Evolutionary conservation across 2,329 filamentous ascomycete species (phyloP).

Genomic region (Ascochyta fabae): DNA sequence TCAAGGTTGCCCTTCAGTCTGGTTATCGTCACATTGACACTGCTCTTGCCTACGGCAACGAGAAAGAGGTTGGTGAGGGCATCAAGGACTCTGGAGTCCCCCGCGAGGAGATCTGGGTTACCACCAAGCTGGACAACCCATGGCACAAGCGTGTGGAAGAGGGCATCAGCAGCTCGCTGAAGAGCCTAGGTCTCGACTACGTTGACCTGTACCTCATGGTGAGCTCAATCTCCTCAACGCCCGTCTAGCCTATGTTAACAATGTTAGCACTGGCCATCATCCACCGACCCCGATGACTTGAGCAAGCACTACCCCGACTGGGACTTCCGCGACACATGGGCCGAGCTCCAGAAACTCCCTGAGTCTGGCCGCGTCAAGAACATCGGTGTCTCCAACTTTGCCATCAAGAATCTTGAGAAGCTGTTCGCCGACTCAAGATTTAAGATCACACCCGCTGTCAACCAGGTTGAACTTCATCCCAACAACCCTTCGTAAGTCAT

Average conservation of each 20-base stretch:
- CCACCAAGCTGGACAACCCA: conserved; percentile 83
- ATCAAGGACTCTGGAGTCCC: conserved; percentile 72
- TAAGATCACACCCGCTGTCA: conserved; percentile 72
- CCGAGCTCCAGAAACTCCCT: conserved; percentile 73
- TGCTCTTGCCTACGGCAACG: conserved; percentile 79
- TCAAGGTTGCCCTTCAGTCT: conserved; percentile 69
- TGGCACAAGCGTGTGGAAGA: conserved; percentile 69
- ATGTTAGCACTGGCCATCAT: conserved; percentile 65
- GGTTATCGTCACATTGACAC: conserved; percentile 82
- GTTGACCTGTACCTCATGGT: conserved; percentile 72
- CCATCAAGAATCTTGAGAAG: conserved; percentile 78
- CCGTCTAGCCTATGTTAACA: conserved; percentile 8
- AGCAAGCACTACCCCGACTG: conserved; percentile 77
- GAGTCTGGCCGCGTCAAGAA: conserved; percentile 75
- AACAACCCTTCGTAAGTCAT: conserved; percentile 70
- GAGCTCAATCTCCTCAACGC: neutral
- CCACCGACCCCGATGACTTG: conserved; percentile 65
- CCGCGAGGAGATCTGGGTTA: conserved; percentile 74
- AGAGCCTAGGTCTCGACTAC: conserved; percentile 69
- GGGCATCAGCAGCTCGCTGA: conserved; percentile 66
- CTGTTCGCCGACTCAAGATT: conserved; percentile 68
- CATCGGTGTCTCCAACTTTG: conserved; percentile 88
- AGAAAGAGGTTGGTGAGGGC: conserved; percentile 73
- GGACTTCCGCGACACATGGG: conserved; percentile 82
- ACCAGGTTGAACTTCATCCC: conserved; percentile 83